A percentile compares a stretch with the other conserved stretches of the same genome.
Conservation (phyloP, 1,284 basidiomycete genomes). For the Pascua guehoae region DNA sequence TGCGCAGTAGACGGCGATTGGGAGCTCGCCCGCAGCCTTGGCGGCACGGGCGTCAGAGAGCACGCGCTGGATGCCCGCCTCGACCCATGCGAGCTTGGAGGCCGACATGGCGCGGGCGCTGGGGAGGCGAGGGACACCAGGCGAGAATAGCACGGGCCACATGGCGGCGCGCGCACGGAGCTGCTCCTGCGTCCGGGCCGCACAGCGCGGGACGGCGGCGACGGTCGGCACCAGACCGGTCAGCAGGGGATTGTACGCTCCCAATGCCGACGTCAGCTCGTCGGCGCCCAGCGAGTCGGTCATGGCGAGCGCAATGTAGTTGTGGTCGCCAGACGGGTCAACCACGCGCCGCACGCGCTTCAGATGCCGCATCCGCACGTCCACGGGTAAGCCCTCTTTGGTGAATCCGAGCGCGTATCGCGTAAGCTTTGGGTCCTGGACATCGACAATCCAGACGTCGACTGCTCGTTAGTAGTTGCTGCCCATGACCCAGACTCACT, state of each 20-base stretch:
- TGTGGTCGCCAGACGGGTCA: constrained; percentile 14
- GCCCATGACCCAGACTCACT: constrained; percentile 25
- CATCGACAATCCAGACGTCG: constrained; percentile 78
- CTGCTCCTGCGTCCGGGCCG: constrained; percentile 68
- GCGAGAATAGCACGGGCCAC: constrained; percentile 80
- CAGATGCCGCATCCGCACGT: constrained; percentile 65
- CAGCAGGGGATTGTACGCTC: constrained; percentile 48
- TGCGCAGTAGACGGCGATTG: constrained; percentile 71
- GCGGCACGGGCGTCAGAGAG: constrained; percentile 57
- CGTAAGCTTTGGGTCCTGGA: constrained; percentile 57
- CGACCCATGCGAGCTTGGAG: constrained; percentile 66
- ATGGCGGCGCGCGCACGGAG: constrained; percentile 62
- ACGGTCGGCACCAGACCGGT: constrained; percentile 56
- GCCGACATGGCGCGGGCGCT: constrained; percentile 58
- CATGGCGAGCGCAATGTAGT: constrained; percentile 33
- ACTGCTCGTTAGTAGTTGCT: constrained; percentile 47
- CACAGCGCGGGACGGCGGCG: constrained; percentile 62
- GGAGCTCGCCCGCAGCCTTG: constrained; percentile 60
- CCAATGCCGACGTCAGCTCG: constrained; percentile 35
- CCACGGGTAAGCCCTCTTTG: constrained; percentile 18
- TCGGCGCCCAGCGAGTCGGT: constrained; percentile 17
- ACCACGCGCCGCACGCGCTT: constrained; percentile 61
- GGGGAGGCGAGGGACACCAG: constrained; percentile 62
- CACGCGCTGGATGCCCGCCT: constrained; percentile 60
- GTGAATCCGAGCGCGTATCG: constrained; percentile 11